Evolutionary conservation across 116 monocot species (phyloP), one percentile per base, ranked within the genome.

Genomic region (Cymodocea nodosa): DNA sequence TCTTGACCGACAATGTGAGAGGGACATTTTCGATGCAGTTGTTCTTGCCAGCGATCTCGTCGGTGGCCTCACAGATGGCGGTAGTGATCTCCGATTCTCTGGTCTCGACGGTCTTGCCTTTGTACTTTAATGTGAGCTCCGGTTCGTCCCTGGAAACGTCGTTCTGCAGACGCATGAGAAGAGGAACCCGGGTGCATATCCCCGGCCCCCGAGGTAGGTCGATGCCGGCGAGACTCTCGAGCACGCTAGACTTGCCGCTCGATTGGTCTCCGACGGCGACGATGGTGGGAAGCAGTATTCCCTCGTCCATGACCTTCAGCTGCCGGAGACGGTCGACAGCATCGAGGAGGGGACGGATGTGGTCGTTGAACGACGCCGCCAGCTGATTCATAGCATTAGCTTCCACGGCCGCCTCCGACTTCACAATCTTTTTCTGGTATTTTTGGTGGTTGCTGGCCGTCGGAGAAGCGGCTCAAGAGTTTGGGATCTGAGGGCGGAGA

Each of bases 101-200:
- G 0, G 86, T 83, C 8, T 15, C 0, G 0, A 90, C 75, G 1
- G 0, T 34, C 68, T 77, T 81, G 56, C 70, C 65, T 0, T 36
- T 11, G 71, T 83, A 86, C 59, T 86, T 72, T 14, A 89, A 74
- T 16, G 71, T 59, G 0, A 89, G 75, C 17, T 58, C 7, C 81
- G 90, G 17, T 23, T 24, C 17, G 37, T 1, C 22, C 5, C 4
- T 64, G 37, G 25, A 17, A 7, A 65, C 30, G 22, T 80, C 35
- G 70, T 83, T 49, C 52, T 90, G 78, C 17, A 90, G 80, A 9
- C 85, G 76, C 89, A 90, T 85, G 51, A 85, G 69, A 57, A 90
- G 83, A 1, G 89, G 89, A 23, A 83, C 89, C 1, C 89, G 75
- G 12, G 89, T 90, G 77, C 91, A 91, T 16, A 91, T 91, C 52